Percentiles rank a stretch among this genome's conserved stretches.
phyloP scores from a whole-genome alignment of 371 early-diverging fungal genomes.

The Mycotypha africana region DNA sequence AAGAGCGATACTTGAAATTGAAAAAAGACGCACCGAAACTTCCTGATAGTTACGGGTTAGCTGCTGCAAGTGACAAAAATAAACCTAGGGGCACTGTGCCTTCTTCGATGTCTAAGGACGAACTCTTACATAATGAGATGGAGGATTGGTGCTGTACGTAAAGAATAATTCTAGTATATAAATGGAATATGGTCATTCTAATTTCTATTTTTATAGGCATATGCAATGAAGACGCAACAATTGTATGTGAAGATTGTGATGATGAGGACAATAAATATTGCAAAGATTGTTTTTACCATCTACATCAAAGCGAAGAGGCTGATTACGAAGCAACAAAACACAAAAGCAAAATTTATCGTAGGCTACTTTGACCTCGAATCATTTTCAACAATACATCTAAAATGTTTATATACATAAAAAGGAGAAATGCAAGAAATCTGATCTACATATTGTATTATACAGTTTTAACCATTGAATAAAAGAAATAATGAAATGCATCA shows the following conservation, averaged over 20 bases:
- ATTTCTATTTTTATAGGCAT: slow-evolving; percentile 29
- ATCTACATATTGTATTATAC: slow-evolving; percentile 6
- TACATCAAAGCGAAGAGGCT: slow-evolving; percentile 35
- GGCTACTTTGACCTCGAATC: no score
- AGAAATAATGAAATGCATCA: slow-evolving; percentile 75
- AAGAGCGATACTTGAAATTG: slow-evolving; percentile 30
- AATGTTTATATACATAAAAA: no score
- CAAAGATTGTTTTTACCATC: slow-evolving; percentile 47
- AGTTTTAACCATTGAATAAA: slow-evolving; percentile 58
- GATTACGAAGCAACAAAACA: slow-evolving; percentile 33
- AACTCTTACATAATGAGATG: slow-evolving; percentile 38
- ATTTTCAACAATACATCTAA: no score
- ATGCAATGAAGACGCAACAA: slow-evolving; percentile 60
- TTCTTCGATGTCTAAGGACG: slow-evolving; percentile 28
- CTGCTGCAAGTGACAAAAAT: neutral
- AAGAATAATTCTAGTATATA: neutral
- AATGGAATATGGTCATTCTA: neutral
- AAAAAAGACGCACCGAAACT: slow-evolving; percentile 13
- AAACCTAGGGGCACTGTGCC: slow-evolving; percentile 42
- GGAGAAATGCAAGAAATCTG: neutral
- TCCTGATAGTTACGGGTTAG: no score
- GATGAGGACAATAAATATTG: slow-evolving; percentile 50
- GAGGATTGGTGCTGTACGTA: slow-evolving; percentile 63
- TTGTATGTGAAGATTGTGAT: slow-evolving; percentile 50
- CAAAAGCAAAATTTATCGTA: no score